Evolutionary conservation across 495 filamentous ascomycete genomes (phyloP), one percentile per base, ranked within the genome.

Genomic region (Penicillium turbatum): DNA sequence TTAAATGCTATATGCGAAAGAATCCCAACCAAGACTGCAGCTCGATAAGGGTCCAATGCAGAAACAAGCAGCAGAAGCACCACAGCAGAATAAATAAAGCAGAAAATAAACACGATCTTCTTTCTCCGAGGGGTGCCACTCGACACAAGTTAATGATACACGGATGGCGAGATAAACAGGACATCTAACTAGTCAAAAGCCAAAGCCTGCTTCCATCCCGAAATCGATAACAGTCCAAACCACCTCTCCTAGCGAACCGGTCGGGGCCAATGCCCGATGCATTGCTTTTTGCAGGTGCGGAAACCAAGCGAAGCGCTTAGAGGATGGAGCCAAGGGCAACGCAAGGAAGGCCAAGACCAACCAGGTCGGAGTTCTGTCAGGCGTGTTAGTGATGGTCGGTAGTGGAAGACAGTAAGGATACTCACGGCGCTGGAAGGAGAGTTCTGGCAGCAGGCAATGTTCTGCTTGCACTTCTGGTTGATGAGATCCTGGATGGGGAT

Each of bases 401-500:
- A 0, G 2, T 0, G 1, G 15, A 8, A 5, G 10, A 24, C 9
- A 10, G 6, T 3, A 9, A 40, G 17, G 19, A 36, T 35, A 55
- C 73, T 63, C 49, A 74, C 70, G 48, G 73, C 69, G 30, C 53
- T 53, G 57, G 61, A 60, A 31, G 63, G 63, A 50, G 72, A 72
- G 64, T 68, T 62, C 70, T 78, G 75, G 72, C 75, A 78, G 62
- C 75, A 78, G 56, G 75, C 75, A 59, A 73, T 72, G 63, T 70
- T 74, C 68, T 75, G 72, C 69, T 76, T 75, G 75, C 75, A 78
- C 59, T 75, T 64, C 66, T 60, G 64, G 62, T 76, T 66, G 56
- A 77, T 48, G 27, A 78, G 41, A 47, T 78, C 75, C 42, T 64
- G 42, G 17, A 76, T 54, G 29, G 67, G 64, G 30, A 70, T 41